phyloP scores from a whole-genome alignment of 176 grass and related monocot species.

The maize (Zea mays) region DNA sequence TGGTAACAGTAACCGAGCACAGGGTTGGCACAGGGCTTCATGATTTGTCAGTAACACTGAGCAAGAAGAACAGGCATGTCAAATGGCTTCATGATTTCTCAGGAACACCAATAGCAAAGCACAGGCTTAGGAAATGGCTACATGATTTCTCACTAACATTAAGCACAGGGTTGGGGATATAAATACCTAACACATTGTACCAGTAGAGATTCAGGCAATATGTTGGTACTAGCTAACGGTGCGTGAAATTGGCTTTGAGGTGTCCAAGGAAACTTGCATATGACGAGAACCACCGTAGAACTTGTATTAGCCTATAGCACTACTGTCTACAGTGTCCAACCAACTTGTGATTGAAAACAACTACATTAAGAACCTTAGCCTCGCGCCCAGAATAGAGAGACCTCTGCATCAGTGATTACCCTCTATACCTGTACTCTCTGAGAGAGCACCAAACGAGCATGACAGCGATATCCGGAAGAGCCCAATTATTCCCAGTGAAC shows the following conservation, averaged over 20 bases:
- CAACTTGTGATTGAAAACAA: not conserved
- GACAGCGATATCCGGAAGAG: not conserved
- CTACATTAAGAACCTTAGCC: not conserved
- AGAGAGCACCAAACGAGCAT: not conserved
- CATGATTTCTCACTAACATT: not conserved
- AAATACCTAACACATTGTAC: not conserved
- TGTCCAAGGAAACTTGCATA: not conserved
- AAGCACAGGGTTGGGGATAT: not conserved
- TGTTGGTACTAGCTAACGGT: not conserved
- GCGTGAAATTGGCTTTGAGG: not conserved
- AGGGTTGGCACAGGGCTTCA: no score
- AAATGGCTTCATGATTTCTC: not conserved
- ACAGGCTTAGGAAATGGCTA: not conserved
- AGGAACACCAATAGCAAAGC: constrained; percentile 8
- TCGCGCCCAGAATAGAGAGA: not conserved
- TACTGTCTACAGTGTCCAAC: not conserved
- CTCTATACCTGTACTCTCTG: not conserved
- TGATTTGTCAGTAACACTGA: not conserved
- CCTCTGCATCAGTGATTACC: not conserved
- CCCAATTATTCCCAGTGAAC: not conserved
- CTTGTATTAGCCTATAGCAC: not conserved
- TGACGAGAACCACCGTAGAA: not conserved
- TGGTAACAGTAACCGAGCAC: no score
- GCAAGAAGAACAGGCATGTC: not conserved
- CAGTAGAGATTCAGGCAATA: not conserved